A percentile compares a stretch with the other conserved stretches of the same genome.
These are phyloP conservation scores for Aspergillus viridinutans DNA, from an alignment of 2,329 filamentous ascomycete genomes.

Conservation along the genomic window DNA sequence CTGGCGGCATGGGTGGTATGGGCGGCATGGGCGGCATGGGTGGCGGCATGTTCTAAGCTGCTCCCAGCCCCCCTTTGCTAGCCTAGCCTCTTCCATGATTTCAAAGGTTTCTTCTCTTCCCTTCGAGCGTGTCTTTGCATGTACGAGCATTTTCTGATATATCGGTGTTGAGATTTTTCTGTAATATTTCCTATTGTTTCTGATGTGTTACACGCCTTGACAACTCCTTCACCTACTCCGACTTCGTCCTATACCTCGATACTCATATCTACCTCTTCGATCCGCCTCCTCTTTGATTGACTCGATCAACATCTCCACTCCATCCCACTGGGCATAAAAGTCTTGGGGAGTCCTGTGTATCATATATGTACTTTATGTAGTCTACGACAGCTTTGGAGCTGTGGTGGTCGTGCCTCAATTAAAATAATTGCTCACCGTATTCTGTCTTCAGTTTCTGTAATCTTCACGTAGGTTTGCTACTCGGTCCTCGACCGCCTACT, in stretches of 20 bases:
- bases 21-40: slow-evolving; percentile 62
- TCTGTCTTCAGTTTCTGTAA: background rate
- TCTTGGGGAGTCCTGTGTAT: slow-evolving; percentile 23
- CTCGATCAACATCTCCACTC: slow-evolving; percentile 21
- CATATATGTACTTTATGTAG: slow-evolving; percentile 22
- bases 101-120: slow-evolving; percentile 19
- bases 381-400: slow-evolving; percentile 1
- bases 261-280: slow-evolving; percentile 4
- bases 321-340: slow-evolving; percentile 20
- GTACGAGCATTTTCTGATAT: slow-evolving; percentile 25
- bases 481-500: background rate
- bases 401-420: slow-evolving; percentile 10
- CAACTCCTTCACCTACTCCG: slow-evolving; percentile 3
- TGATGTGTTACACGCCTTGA: slow-evolving; percentile 21
- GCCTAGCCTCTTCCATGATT: slow-evolving; percentile 16
- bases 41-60: slow-evolving; percentile 60
- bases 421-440: slow-evolving; percentile 11
- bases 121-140: slow-evolving; percentile 34
- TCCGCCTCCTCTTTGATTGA: slow-evolving; percentile 5
- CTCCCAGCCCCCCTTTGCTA: slow-evolving; percentile 3
- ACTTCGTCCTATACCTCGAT: slow-evolving; percentile 8
- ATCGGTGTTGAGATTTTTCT: slow-evolving; percentile 1
- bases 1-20: slow-evolving; percentile 49
- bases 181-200: slow-evolving; percentile 15
- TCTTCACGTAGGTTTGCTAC: background rate